Conservation (phyloP, 106 monocot genomes). For the Amphibolis antarctica region DNA sequence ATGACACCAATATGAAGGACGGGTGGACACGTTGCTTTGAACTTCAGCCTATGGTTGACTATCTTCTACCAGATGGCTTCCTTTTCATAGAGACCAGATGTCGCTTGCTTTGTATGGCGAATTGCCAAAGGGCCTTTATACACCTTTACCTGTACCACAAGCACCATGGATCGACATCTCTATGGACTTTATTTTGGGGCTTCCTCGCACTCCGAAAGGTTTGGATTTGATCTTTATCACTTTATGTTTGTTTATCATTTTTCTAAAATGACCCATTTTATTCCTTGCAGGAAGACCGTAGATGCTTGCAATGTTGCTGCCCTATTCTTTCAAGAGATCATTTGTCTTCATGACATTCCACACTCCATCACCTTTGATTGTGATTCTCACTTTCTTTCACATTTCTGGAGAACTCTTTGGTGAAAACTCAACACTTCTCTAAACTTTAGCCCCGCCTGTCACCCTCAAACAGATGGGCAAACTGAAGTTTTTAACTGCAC, state of each 20-base stretch:
- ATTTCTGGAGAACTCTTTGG: background rate
- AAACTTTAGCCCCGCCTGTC: background rate
- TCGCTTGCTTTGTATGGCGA: background rate
- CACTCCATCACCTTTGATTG: background rate
- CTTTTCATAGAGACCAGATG: background rate
- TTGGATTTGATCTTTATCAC: background rate
- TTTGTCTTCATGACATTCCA: background rate
- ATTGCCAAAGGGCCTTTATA: background rate
- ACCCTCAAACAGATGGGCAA: background rate
- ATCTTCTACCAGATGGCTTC: background rate
- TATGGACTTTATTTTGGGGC: background rate
- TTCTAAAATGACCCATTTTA: background rate
- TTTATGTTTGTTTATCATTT: background rate
- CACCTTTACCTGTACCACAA: background rate
- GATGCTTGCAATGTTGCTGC: background rate
- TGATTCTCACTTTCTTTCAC: background rate
- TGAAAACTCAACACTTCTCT: background rate
- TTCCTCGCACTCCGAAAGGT: background rate
- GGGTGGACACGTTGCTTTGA: no score
- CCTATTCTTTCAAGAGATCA: background rate
- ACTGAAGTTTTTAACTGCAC: background rate
- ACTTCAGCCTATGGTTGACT: no score
- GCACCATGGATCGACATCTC: background rate
- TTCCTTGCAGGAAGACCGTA: background rate
- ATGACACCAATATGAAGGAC: no score